Evolutionary conservation across 257 asterid species (phyloP), one percentile per base, ranked within the genome.

Genomic region (Plectranthus barbatus): DNA sequence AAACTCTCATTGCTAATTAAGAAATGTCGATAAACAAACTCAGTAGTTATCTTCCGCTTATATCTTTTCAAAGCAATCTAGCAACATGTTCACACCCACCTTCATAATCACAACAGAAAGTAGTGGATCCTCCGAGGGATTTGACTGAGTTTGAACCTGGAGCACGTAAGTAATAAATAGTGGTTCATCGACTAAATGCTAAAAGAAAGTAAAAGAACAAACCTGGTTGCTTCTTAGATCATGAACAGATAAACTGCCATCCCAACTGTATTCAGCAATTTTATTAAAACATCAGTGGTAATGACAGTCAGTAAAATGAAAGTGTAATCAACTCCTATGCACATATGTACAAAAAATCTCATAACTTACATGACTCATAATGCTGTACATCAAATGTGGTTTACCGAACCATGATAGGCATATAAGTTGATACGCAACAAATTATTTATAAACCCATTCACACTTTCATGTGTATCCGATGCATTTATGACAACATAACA

Each of bases 81-180:
- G 5, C 37, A 2, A 67, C 14, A 14, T 14, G 18, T 8, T n/a
- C 7, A 73, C 13, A 15, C 80, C 57, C 69, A 92, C 97, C 99
- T 89, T 89, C 97, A 92, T 79, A 65, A 86, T 76, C 67, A 92
- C 95, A 58, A 85, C 90, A 6, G 97, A 89, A n/a, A 92, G 99
- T n/a, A n/a, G n/a, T n/a, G n/a, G n/a, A n/a, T n/a, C 70, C 85
- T 78, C 67, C 86, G 95, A 86, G 77, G 89, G 89, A 74, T 92
- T 96, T 5, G 99, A 92, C 33, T 79, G 85, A 64, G 86, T 86
- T 79, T 87, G 97, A 64, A 92, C 75, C 97, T 86, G 79, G 65
- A 75, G 62, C 23, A 31, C 7, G 60, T 65, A n/a, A n/a, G n/a
- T 42, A 67, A 50, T 41, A 66, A 1, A 23, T 37, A n/a, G n/a